Evolutionary conservation across 2,329 filamentous ascomycete species (phyloP), one percentile per base, ranked within the genome.

Genomic region (Cytospora chrysosperma): DNA sequence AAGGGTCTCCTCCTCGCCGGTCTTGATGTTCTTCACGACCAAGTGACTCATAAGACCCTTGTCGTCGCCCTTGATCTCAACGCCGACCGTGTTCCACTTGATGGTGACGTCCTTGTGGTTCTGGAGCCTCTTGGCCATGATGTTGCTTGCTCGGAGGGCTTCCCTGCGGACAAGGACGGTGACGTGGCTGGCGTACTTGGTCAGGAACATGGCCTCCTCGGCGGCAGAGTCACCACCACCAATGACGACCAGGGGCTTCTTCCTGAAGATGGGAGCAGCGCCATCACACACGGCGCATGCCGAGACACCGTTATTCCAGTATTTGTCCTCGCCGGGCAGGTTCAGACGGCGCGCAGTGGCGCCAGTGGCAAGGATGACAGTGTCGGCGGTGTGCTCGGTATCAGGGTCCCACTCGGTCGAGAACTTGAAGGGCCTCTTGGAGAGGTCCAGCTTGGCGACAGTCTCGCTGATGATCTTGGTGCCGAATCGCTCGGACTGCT

Each of bases 281-380:
- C 95, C 95, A 74, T 99, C 95, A 79, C 95, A 99, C 56, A 99
- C 95, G 37, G 95, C 95, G 78, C 95, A 99, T 56, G 95, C 95
- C 59, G 90, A 95, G 74, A 99, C 92, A 70, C 95, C 95, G 76
- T 91, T 95, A 76, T 97, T 93, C 96, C 96, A 99, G 85, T 93
- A 99, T 76, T 88, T 91, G 61, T 96, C 91, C 82, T 99, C 95
- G 61, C 95, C 96, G 15, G 88, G 82, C 54, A 99, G 85, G 75
- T 89, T 82, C 61, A 99, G 81, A 67, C 96, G 86, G 69, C 91
- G 85, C 40, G 95, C 95, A 67, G 94, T 97, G 56, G 96, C 95
- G 69, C 95, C 95, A 0, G 95, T 99, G 49, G 95, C 96, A 69
- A 99, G 88, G 78, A 99, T 97, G 71, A 99, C 81, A 54, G 92